Percentiles rank a stretch among this genome's conserved stretches.
These are phyloP conservation scores for Penicillium chermesinum DNA, from an alignment of 495 filamentous ascomycete genomes.

Conservation along the genomic window DNA sequence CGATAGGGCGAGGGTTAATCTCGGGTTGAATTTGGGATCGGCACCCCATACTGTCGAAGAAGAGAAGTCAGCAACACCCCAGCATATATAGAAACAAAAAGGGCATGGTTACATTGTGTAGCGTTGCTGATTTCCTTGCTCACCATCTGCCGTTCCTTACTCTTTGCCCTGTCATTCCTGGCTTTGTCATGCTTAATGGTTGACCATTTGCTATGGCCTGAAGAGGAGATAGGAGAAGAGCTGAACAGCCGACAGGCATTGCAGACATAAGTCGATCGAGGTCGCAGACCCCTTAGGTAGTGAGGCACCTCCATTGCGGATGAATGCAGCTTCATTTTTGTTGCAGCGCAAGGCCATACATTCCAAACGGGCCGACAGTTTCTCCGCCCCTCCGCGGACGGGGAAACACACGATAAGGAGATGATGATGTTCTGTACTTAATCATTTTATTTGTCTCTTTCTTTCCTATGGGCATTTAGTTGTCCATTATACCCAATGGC, in stretches of 20 bases:
- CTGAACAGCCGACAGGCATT: conserved; percentile 43
- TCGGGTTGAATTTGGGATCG: conserved; percentile 66
- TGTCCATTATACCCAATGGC: conserved; percentile 33
- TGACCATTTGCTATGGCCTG: conserved; percentile 89
- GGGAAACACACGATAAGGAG: conserved; percentile 28
- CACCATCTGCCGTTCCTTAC: conserved; percentile 45
- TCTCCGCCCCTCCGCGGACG: conserved; percentile 32
- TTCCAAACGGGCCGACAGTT: conserved; percentile 31
- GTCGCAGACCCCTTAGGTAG: conserved; percentile 9
- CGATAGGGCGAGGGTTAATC: conserved; percentile 63
- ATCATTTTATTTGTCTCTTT: conserved; percentile 4
- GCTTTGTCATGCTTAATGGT: conserved; percentile 95
- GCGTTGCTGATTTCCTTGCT: conserved; percentile 50
- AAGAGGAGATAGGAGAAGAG: conserved; percentile 42
- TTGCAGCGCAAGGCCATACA: conserved; percentile 11
- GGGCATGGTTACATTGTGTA: conserved; percentile 48
- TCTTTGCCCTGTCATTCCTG: conserved; percentile 59
- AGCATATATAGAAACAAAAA: not conserved
- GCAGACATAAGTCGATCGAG: conserved; percentile 4
- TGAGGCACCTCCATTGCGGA: conserved; percentile 13
- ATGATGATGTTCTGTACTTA: conserved; percentile 5
- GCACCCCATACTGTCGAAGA: conserved; percentile 53
- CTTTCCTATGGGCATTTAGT: conserved; percentile 21
- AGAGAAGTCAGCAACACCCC: conserved; percentile 4
- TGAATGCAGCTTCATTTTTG: too few species aligned